Percentiles rank a stretch among this genome's conserved stretches.
Conservation (phyloP, 1,139 yeast species). For the Diutina siamensis region DNA sequence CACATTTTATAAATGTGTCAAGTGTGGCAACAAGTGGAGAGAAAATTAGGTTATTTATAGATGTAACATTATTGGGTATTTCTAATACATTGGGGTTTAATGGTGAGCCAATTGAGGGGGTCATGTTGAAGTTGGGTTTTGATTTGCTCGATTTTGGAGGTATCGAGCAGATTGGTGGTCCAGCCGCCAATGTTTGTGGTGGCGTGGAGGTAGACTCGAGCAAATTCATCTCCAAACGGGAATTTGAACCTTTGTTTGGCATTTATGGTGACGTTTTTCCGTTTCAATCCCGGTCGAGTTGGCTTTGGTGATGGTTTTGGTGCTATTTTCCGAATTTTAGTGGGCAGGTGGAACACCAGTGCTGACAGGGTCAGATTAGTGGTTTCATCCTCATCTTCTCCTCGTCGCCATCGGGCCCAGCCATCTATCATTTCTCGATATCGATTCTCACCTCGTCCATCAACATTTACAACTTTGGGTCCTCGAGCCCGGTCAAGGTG, state of each 20-base stretch:
- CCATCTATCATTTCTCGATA: neutral
- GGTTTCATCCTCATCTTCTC: neutral
- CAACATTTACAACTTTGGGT: neutral
- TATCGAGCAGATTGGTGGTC: no score
- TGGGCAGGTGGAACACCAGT: no score
- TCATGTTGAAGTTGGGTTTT: neutral
- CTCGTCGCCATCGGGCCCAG: neutral
- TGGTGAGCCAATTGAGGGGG: neutral
- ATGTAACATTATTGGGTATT: neutral
- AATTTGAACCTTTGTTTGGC: neutral
- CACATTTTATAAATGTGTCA: slow-evolving; percentile 86
- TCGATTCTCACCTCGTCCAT: neutral
- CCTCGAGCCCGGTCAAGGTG: neutral
- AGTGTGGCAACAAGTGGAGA: slow-evolving; percentile 93
- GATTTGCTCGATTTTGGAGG: neutral
- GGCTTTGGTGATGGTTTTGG: neutral
- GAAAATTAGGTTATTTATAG: slow-evolving; percentile 45
- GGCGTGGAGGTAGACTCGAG: neutral
- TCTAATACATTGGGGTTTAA: neutral
- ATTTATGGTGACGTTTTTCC: neutral
- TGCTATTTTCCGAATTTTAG: neutral
- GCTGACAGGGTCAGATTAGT: neutral
- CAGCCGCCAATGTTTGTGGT: no score
- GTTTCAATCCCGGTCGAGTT: neutral
- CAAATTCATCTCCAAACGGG: neutral